Percentiles rank a stretch among this genome's conserved stretches.
Evolutionary conservation across 176 grass and related monocot genomes (phyloP).

Genomic region (Elaeis guineensis): DNA sequence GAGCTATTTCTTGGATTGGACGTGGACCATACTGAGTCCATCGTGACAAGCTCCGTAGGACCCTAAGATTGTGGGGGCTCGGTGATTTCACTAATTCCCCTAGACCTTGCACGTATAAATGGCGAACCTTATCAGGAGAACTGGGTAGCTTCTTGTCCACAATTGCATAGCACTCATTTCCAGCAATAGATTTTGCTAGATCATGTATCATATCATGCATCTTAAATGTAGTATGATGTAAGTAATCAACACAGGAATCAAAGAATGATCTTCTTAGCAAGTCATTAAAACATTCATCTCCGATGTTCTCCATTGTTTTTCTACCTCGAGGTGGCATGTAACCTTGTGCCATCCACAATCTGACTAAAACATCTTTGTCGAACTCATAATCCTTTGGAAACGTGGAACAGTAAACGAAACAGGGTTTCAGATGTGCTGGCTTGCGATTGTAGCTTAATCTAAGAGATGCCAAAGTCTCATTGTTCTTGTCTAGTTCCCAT

Average conservation of each 20-base stretch:
- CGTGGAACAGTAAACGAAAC: constrained; percentile 25
- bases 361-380: constrained; percentile 25
- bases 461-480: constrained; percentile 31
- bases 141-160: neutral
- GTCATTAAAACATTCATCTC: too few species aligned
- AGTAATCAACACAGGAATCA: too few species aligned
- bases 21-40: too few species aligned
- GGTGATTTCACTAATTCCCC: too few species aligned
- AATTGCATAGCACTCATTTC: neutral
- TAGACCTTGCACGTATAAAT: neutral
- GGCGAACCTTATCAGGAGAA: neutral
- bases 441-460: constrained; percentile 32
- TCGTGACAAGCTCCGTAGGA: neutral
- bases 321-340: neutral
- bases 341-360: constrained; percentile 46
- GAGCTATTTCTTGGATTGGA: too few species aligned
- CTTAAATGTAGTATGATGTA: constrained; percentile 9
- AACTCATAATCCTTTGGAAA: constrained; percentile 29
- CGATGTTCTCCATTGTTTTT: too few species aligned
- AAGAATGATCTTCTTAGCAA: too few species aligned
- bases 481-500: constrained; percentile 28
- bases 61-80: too few species aligned
- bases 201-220: constrained; percentile 45
- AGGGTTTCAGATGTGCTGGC: constrained; percentile 27
- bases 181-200: constrained; percentile 24